Conservation (phyloP, 192 early-diverging fungal genomes). For the Coemansia aciculifera region DNA sequence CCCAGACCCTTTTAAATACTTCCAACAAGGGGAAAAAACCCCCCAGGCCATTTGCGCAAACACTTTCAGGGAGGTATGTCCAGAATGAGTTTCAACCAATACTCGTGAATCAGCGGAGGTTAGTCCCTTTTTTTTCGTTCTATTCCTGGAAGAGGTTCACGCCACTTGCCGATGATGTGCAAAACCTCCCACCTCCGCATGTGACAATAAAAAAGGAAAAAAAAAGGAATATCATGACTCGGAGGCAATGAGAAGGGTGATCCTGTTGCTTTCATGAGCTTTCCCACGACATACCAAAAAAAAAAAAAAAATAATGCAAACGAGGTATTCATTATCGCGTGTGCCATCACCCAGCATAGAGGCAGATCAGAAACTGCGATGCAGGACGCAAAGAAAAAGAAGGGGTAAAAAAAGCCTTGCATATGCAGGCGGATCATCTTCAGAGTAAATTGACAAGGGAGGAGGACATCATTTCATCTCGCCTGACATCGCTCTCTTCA, state of each 20-base stretch:
- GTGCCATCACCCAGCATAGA: neutral
- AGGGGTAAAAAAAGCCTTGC: too few species aligned
- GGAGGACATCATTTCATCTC: too few species aligned
- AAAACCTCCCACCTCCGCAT: neutral
- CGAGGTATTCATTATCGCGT: neutral
- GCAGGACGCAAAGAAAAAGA: too few species aligned
- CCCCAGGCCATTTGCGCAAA: too few species aligned
- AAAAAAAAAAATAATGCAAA: neutral
- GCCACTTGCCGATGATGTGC: constrained; percentile 9
- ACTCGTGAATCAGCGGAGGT: neutral
- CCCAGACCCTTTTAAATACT: neutral
- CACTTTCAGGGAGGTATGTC: neutral
- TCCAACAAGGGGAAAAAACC: neutral
- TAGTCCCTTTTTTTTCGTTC: neutral
- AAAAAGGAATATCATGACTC: constrained; percentile 1
- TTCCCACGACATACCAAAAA: constrained; percentile 6
- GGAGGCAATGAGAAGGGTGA: neutral
- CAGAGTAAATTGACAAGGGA: too few species aligned
- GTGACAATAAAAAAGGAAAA: too few species aligned
- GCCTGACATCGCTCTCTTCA: neutral
- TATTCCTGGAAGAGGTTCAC: neutral
- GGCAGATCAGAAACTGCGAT: too few species aligned
- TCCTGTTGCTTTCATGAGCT: neutral
- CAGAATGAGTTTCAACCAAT: neutral
- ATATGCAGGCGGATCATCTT: too few species aligned